Base-by-base conservation (phyloP, 2,329 filamentous ascomycete genomes). In the Lasiodiplodia sp. region DNA sequence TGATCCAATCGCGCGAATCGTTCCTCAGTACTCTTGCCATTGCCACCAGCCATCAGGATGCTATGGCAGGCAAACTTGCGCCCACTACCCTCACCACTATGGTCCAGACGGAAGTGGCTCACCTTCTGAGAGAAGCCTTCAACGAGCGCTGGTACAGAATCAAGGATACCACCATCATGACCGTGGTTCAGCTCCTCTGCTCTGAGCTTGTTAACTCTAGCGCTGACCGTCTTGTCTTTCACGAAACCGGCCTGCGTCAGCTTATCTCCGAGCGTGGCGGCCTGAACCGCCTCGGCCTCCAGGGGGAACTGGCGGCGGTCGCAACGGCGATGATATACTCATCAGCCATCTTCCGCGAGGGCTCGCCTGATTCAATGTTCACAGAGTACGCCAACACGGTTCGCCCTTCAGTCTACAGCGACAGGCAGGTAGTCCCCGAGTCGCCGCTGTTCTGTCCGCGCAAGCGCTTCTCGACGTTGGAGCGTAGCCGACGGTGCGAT, bases 21-120 rank as follows among this genome's bases (percentile, higher is more conserved):
- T 81, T 78, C 55, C 74, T 81, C 2, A 80, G 78, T 52, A 80
- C 78, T 0, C 71, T 81, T 12, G 77, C 75, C 67, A 73, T 78
- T 44, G 76, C 79, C 8, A 75, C 78, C 0, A 73, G 75, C 8
- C 76, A 80, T 56, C 67, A 74, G 14, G 79, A 80, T 64, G 75
- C 76, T 2, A 70, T 79, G 21, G 52, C 73, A 6, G 72, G 73
- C 3, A 66, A 68, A 1, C 44, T 71, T 2, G 76, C 79, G 63
- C 80, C 76, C 62, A 55, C 78, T 2, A 72, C 75, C 51, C 78
- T 77, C 4, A 63, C 73, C 6, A 73, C 73, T 5, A 72, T 64
- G 21, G 67, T 80, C 16, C 18, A 75, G 76, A 12, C 75, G 75
- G 78, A 81, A 56, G 72, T 79, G n/a, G 77, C 79, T 1, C 73